These are phyloP conservation scores for Rhizopus delemar DNA, from an alignment of 371 early-diverging fungal genomes.

Conservation along the genomic window DNA sequence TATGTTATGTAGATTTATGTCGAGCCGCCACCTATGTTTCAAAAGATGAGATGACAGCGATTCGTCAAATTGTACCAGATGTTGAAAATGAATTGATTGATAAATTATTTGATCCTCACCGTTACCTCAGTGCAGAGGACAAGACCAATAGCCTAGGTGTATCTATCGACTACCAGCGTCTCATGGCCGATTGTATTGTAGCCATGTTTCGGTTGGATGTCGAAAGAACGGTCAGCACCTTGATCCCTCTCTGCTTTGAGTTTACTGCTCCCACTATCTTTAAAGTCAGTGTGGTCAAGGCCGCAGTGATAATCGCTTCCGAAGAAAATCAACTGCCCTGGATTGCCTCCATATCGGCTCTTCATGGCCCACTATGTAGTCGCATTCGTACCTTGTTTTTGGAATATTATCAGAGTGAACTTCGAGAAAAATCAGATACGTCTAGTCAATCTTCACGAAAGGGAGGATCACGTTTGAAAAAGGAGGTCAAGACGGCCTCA, in stretches of 20 bases:
- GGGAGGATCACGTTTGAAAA: conserved; percentile 27
- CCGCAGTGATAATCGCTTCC: conserved; percentile 65
- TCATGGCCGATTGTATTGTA: conserved; percentile 69
- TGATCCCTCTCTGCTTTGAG: conserved; percentile 64
- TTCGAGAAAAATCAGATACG: conserved; percentile 19
- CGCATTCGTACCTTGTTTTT: conserved; percentile 65
- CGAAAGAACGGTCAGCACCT: conserved; percentile 51
- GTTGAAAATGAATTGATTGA: conserved; percentile 72
- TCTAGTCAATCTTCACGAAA: conserved; percentile 12
- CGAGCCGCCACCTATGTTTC: conserved; percentile 66
- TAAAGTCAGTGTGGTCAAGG: conserved; percentile 68
- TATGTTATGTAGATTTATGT: conserved; percentile 75
- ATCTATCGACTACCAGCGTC: conserved; percentile 43
- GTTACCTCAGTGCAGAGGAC: conserved; percentile 40
- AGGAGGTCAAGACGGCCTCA: conserved; percentile 36
- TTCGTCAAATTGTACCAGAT: conserved; percentile 61
- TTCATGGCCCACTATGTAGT: conserved; percentile 61
- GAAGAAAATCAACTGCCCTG: conserved; percentile 64
- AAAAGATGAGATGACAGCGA: conserved; percentile 55
- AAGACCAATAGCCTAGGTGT: conserved; percentile 42
- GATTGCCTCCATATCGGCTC: conserved; percentile 61
- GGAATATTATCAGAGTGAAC: conserved; percentile 43
- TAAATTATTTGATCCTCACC: conserved; percentile 54
- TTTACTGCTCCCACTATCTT: conserved; percentile 58
- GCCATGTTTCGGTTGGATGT: conserved; percentile 70